Evolutionary conservation across 116 monocot genomes (phyloP).

Genomic region (Papilionanthe hybrid): DNA sequence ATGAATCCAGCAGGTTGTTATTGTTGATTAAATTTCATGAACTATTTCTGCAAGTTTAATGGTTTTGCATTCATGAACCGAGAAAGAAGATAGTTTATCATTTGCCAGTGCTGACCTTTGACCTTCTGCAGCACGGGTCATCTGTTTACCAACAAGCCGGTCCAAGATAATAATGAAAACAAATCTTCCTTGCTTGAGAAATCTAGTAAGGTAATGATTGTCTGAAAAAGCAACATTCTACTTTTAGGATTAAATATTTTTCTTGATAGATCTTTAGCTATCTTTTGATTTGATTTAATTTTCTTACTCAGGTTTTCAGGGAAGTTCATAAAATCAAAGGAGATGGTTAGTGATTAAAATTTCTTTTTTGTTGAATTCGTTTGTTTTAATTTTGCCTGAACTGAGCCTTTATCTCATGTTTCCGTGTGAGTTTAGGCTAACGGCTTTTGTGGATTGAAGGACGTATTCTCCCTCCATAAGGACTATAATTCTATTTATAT

Average conservation of each 20-base stretch:
- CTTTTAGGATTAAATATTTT: neutral
- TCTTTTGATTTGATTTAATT: slow-evolving; percentile 4
- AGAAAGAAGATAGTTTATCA: neutral
- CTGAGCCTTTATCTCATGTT: neutral
- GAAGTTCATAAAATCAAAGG: neutral
- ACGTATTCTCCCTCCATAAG: neutral
- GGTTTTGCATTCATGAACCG: neutral
- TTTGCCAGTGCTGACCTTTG: neutral
- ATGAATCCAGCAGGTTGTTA: neutral
- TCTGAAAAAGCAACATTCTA: neutral
- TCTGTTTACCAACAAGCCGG: neutral
- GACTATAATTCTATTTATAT: neutral
- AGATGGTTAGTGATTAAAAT: slow-evolving; percentile 7
- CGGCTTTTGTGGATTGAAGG: neutral
- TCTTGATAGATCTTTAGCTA: neutral
- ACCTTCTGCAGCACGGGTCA: neutral
- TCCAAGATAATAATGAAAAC: neutral
- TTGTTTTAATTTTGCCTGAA: slow-evolving; percentile 3
- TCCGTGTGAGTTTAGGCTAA: neutral
- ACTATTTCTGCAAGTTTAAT: neutral
- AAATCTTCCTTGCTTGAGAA: slow-evolving; percentile 5
- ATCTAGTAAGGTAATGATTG: neutral
- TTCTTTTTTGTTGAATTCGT: neutral
- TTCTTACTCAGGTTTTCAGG: slow-evolving; percentile 3
- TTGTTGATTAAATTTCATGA: neutral